Evolutionary conservation across 208 protist genomes (phyloP), one percentile per base, ranked within the genome.

Genomic region (Acanthamoeba sp.): DNA sequence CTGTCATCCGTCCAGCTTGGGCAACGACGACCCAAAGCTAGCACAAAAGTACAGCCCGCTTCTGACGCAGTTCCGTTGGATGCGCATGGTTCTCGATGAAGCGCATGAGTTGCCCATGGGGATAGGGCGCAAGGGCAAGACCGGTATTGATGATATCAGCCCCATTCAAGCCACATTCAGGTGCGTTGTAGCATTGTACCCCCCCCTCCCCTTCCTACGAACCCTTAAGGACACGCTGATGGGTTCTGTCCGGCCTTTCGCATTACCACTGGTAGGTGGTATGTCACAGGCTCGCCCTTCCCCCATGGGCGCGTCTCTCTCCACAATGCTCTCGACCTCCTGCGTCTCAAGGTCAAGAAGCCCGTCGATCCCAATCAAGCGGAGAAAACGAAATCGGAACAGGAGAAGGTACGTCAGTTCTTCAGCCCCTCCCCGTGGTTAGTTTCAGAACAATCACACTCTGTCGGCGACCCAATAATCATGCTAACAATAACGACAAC

Each of bases 251-350:
- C n/a, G n/a, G n/a, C n/a, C n/a, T n/a, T n/a, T n/a, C n/a, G n/a
- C n/a, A n/a, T n/a, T n/a, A n/a, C 24, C 73, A 40, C 29, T 50
- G 3, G 16, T 18, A 91, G 85, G 85, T 91, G 85, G 85, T 91
- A 91, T 40, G n/a, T 91, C 27, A 91, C 85, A 20, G 85, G 85
- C 10, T 76, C 85, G 22, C 85, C 85, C 3, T 91, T 91, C 52
- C 85, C 85, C 10, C 85, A 91, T 16, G 59, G 59, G 24, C 52
- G 85, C 38, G n/a, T 6, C 10, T 91, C 85, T 3, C 85, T 91
- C 1, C n/a, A 45, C 59, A 91, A 52, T 24, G 85, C 85, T 2
- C 59, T 91, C 32, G 52, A 64, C 24, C 59, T 91, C 14, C 55
- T 91, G 36, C 85, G 85, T 7, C n/a, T 73, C 24, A 48, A 36